Percentiles rank a stretch among this genome's conserved stretches.
These are phyloP conservation scores for Lathyrus aphaca DNA, from an alignment of 306 rosid genomes.

Conservation along the genomic window DNA sequence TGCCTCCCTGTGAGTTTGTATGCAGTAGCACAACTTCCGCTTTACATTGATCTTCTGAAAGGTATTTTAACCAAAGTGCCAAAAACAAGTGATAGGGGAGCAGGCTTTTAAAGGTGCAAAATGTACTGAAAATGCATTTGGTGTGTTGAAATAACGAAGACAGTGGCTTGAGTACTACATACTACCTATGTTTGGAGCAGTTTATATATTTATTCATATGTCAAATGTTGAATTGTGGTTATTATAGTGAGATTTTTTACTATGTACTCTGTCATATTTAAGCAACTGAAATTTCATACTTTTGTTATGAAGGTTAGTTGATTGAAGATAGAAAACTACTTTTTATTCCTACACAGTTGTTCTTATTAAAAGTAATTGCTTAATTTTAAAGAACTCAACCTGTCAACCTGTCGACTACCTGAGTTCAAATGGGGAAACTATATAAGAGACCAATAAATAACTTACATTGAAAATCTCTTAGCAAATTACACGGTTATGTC, in stretches of 20 bases:
- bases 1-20: constrained; percentile 52
- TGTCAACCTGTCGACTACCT: too few relatives aligned
- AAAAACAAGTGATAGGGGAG: constrained; percentile 24
- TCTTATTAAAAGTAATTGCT: too few relatives aligned
- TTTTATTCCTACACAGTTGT: too few relatives aligned
- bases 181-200: neutral
- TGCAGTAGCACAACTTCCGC: constrained; percentile 53
- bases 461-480: too few relatives aligned
- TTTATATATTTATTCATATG: neutral
- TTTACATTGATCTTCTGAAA: constrained; percentile 49
- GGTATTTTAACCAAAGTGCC: constrained; percentile 43
- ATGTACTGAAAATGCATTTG: neutral
- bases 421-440: too few relatives aligned
- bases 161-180: neutral
- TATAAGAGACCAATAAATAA: too few relatives aligned
- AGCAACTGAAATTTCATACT: too few relatives aligned
- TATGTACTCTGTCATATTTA: neutral
- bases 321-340: too few relatives aligned
- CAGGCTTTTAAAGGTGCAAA: neutral
- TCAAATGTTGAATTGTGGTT: neutral
- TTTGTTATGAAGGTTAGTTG: too few relatives aligned
- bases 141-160: too few relatives aligned
- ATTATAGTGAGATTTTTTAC: neutral
- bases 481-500: too few relatives aligned
- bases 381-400: too few relatives aligned